These are phyloP conservation scores for Fusarium sp. DNA, from an alignment of 2,329 filamentous ascomycete genomes.

Conservation along the genomic window DNA sequence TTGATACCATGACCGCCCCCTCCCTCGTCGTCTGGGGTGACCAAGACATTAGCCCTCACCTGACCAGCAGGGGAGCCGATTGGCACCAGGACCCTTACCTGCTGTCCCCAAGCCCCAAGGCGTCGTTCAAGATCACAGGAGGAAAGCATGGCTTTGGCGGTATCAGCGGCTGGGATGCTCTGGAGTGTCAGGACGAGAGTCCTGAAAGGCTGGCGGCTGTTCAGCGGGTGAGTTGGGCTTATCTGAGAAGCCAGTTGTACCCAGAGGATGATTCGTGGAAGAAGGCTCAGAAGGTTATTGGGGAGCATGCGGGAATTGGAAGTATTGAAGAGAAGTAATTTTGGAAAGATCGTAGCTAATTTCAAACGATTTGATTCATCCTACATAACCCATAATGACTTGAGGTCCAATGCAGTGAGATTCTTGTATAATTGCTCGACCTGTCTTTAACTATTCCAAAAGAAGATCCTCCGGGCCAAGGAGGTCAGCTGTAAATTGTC, in stretches of 20 bases:
- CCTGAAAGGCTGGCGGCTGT: conserved; percentile 42
- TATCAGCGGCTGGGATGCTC: conserved; percentile 47
- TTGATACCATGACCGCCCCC: conserved; percentile 39
- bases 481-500: conserved; percentile 66
- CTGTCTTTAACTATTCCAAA: conserved; percentile 58
- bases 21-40: conserved; percentile 47
- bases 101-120: conserved; percentile 36
- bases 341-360: background rate
- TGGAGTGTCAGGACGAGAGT: conserved; percentile 45
- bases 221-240: conserved; percentile 47
- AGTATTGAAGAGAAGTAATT: conserved; percentile 39
- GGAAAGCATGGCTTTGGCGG: conserved; percentile 49
- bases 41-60: conserved; percentile 39
- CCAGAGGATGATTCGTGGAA: conserved; percentile 40
- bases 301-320: conserved; percentile 30
- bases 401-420: too few relatives aligned
- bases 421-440: too few relatives aligned
- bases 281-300: conserved; percentile 33
- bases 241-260: conserved; percentile 43
- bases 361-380: background rate
- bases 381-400: background rate
- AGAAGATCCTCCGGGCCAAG: conserved; percentile 76
- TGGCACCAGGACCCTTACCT: conserved; percentile 48
- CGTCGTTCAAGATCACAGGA: conserved; percentile 35
- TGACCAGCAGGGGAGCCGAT: conserved; percentile 40